Conservation (phyloP, 2,329 filamentous ascomycete species). For the Rhytidhysteron rufulum region DNA sequence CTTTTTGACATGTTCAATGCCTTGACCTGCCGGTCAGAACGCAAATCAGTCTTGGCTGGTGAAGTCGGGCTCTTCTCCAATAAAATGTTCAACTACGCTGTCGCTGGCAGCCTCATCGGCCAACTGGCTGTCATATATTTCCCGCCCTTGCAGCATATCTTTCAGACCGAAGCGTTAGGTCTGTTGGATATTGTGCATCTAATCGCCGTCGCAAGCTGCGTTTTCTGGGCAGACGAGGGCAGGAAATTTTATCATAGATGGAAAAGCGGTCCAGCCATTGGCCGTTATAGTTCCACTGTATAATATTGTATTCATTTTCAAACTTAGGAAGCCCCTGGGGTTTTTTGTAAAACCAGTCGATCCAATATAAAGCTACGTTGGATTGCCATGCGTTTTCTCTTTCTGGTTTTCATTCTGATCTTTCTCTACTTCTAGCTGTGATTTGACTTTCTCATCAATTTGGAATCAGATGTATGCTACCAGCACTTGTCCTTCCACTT, state of each 20-base stretch:
- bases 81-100: constrained; percentile 94
- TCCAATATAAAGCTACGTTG: too few relatives aligned
- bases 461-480: too few relatives aligned
- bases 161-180: constrained; percentile 86
- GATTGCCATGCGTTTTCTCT: too few relatives aligned
- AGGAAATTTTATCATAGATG: constrained; percentile 65
- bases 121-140: constrained; percentile 93
- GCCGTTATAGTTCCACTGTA: constrained; percentile 36
- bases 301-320: constrained; percentile 18
- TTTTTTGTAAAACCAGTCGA: too few relatives aligned
- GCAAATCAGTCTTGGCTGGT: constrained; percentile 81
- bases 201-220: constrained; percentile 73
- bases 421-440: too few relatives aligned
- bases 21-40: constrained; percentile 84
- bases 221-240: constrained; percentile 92
- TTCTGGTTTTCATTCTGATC: too few relatives aligned
- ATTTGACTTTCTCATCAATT: too few relatives aligned
- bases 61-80: constrained; percentile 82
- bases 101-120: constrained; percentile 76
- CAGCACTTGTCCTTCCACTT: too few relatives aligned
- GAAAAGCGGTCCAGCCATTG: constrained; percentile 24
- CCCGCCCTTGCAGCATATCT: constrained; percentile 87
- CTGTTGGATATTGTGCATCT: constrained; percentile 71
- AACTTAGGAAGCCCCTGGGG: too few relatives aligned
- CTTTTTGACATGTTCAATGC: constrained; percentile 99